Conservation (phyloP, 495 filamentous ascomycete species). For the Lepraria neglecta region DNA sequence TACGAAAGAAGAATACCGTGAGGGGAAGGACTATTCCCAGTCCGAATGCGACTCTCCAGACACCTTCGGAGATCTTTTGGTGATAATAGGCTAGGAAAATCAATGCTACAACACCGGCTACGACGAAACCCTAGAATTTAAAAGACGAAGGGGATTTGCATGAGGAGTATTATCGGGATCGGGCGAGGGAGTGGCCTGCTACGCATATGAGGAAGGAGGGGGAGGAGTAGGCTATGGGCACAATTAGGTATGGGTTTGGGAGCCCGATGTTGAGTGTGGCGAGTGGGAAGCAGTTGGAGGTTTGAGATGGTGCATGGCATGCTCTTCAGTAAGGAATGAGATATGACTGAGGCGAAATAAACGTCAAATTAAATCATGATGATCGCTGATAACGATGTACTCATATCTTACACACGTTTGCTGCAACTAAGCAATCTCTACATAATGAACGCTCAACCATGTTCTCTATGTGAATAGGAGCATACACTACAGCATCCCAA, state of each 20-base stretch:
- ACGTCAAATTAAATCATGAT: too few relatives aligned
- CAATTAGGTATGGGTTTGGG: constrained; percentile 2
- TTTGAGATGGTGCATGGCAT: not conserved
- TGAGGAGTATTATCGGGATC: constrained; percentile 9
- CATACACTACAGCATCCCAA: too few relatives aligned
- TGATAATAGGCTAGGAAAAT: constrained; percentile 2
- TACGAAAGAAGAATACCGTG: constrained; percentile 12
- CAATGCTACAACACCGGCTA: constrained; percentile 2
- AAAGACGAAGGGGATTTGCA: constrained; percentile 2
- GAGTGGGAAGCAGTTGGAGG: constrained; percentile 9
- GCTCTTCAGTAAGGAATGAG: too few relatives aligned
- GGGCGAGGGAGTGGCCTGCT: constrained; percentile 8
- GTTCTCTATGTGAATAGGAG: too few relatives aligned
- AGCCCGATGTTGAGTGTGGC: constrained; percentile 11
- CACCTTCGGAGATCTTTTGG: constrained; percentile 10
- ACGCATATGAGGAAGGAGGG: constrained; percentile 8
- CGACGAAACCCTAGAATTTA: not conserved
- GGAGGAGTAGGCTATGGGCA: not conserved
- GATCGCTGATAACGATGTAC: too few relatives aligned
- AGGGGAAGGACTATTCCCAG: constrained; percentile 8
- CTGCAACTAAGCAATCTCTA: too few relatives aligned
- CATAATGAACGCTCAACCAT: too few relatives aligned
- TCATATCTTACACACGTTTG: too few relatives aligned
- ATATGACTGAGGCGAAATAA: too few relatives aligned
- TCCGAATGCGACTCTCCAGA: constrained; percentile 13